phyloP scores from a whole-genome alignment of 2,329 filamentous ascomycete genomes.

The Ascochyta koolunga region DNA sequence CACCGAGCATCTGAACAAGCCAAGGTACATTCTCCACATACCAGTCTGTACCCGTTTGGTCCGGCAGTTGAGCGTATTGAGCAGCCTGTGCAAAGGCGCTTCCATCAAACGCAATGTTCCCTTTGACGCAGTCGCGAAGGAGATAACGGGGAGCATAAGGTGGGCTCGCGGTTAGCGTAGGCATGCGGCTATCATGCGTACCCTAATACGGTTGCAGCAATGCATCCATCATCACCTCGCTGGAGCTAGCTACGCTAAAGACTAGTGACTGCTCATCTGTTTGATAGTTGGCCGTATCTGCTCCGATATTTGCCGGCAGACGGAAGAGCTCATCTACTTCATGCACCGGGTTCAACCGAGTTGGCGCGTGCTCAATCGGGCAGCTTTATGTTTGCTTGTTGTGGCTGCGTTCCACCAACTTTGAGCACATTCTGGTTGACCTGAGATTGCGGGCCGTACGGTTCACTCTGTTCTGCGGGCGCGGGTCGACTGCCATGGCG shows the following conservation, averaged over 20 bases:
- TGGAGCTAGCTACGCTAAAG: not conserved
- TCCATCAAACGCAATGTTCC: conserved; percentile 2
- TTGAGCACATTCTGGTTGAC: not conserved
- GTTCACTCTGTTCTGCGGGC: not conserved
- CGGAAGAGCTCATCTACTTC: not conserved
- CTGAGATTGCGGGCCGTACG: not conserved
- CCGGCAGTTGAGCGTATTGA: conserved; percentile 7
- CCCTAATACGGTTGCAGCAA: not conserved
- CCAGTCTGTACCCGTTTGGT: conserved; percentile 2
- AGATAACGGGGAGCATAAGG: conserved; percentile 1
- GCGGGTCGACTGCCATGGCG: not conserved
- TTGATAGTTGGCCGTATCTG: not conserved
- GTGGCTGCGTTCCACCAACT: not conserved
- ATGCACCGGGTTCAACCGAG: too few species aligned
- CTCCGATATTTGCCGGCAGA: not conserved
- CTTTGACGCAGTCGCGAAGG: conserved; percentile 18
- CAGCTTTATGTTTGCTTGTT: not conserved
- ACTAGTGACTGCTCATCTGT: not conserved
- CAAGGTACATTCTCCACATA: conserved; percentile 6
- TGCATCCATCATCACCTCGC: conserved; percentile 1
- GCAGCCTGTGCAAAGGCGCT: conserved; percentile 18
- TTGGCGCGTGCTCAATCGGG: too few species aligned
- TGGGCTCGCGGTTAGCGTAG: not conserved
- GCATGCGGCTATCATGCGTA: not conserved
- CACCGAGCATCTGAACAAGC: conserved; percentile 6